A percentile compares a stretch with the other conserved stretches of the same genome.
Conservation (phyloP, 139 green algal species). For the Tetraselmis chui region DNA sequence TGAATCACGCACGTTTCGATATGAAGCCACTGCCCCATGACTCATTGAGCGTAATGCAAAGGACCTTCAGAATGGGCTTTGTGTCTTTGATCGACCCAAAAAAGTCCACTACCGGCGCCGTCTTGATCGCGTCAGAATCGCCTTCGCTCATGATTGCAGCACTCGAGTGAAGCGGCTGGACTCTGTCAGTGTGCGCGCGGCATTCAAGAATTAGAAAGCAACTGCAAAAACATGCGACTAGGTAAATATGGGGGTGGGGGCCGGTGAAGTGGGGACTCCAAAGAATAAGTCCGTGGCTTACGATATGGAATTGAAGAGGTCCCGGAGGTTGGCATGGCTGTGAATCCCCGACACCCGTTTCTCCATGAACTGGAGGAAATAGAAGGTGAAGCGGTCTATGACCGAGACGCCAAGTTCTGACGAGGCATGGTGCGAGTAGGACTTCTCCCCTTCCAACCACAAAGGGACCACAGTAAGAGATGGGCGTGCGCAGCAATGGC, state of each 20-base stretch:
- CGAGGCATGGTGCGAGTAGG: conserved; percentile 57
- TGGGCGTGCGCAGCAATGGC: too few species aligned
- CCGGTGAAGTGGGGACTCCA: too few species aligned
- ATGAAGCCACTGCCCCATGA: too few species aligned
- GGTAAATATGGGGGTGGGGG: too few species aligned
- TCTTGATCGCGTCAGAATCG: background rate
- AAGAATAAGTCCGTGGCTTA: background rate
- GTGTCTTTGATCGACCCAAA: background rate
- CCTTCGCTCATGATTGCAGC: background rate
- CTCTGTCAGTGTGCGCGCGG: conserved; percentile 9
- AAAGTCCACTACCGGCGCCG: background rate
- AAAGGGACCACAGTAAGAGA: too few species aligned
- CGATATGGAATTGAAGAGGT: conserved; percentile 33
- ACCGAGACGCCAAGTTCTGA: conserved; percentile 52
- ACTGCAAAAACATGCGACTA: background rate
- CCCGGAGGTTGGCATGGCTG: conserved; percentile 31
- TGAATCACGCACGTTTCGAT: too few species aligned
- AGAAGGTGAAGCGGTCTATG: conserved; percentile 67
- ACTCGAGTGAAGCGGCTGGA: background rate
- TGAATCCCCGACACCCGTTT: conserved; percentile 20
- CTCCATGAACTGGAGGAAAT: conserved; percentile 61
- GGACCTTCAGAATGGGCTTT: background rate
- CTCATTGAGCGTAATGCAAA: too few species aligned
- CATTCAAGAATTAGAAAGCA: background rate
- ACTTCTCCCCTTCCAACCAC: conserved; percentile 62